Evolutionary conservation across 2,329 filamentous ascomycete genomes (phyloP).

Genomic region (Ceratocystis smalleyi): DNA sequence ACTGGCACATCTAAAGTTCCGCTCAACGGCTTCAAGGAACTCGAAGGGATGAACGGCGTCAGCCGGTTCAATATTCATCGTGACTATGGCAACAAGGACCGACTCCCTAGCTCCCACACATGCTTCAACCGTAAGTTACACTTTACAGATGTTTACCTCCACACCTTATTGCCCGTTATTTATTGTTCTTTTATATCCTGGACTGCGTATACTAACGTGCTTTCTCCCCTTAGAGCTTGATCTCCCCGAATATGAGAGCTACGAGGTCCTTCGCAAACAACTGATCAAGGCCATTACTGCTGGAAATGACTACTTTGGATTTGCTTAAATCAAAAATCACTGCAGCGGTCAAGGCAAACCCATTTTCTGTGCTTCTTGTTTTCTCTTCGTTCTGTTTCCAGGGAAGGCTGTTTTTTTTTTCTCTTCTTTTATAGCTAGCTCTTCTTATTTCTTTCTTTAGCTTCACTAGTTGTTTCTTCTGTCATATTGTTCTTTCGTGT

Average conservation of each 20-base stretch:
- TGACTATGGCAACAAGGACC: constrained; percentile 91
- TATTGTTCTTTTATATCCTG: constrained; percentile 12
- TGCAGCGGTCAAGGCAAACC: not conserved
- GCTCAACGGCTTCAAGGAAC: constrained; percentile 94
- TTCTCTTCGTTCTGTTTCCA: not conserved
- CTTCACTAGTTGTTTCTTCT: constrained; percentile 2
- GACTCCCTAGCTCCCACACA: constrained; percentile 88
- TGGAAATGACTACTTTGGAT: constrained; percentile 93
- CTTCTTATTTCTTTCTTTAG: constrained; percentile 4
- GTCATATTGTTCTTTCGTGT: not conserved
- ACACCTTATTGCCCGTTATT: constrained; percentile 2
- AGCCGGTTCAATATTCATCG: constrained; percentile 98
- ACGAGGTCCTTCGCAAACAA: constrained; percentile 75
- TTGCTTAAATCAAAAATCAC: constrained; percentile 46
- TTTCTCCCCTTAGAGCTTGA: constrained; percentile 60
- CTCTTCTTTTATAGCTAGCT: not conserved
- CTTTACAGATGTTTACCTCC: not conserved
- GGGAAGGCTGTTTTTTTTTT: not conserved
- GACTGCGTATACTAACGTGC: constrained; percentile 23
- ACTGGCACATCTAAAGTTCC: constrained; percentile 97
- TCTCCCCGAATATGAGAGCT: constrained; percentile 93
- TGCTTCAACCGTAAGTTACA: constrained; percentile 89
- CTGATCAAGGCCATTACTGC: constrained; percentile 94
- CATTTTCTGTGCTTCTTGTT: constrained; percentile 13
- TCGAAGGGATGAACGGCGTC: constrained; percentile 98